These are phyloP conservation scores for Sugiyamaella smithiae DNA, from an alignment of 805 yeast species.

Conservation along the genomic window DNA sequence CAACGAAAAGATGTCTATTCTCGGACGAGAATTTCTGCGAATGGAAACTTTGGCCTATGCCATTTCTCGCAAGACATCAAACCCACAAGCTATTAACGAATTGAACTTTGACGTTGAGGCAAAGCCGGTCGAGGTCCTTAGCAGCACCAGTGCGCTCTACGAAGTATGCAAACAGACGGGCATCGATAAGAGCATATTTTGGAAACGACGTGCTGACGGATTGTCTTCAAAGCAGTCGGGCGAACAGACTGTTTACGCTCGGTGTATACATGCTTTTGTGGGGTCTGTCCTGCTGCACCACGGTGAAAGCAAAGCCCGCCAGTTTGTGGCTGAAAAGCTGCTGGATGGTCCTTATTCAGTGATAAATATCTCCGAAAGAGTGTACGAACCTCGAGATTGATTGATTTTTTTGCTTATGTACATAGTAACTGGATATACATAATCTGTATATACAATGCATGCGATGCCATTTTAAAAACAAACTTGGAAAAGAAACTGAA, in stretches of 20 bases:
- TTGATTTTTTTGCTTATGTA: too few species aligned
- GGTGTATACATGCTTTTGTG: constrained; percentile 55
- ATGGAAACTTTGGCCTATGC: constrained; percentile 25
- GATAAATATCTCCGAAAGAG: constrained; percentile 18
- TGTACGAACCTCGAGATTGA: constrained; percentile 6
- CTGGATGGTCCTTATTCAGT: constrained; percentile 34
- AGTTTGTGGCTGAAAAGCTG: constrained; percentile 51
- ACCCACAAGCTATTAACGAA: constrained; percentile 26
- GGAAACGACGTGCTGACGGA: constrained; percentile 24
- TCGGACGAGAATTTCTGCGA: constrained; percentile 44
- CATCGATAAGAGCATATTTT: constrained; percentile 29
- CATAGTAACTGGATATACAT: too few species aligned
- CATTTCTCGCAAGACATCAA: constrained; percentile 14
- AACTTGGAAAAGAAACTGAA: too few species aligned
- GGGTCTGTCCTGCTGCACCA: constrained; percentile 64
- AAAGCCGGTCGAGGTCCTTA: constrained; percentile 29
- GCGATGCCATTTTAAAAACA: too few species aligned
- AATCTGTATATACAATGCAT: too few species aligned
- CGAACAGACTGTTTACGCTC: constrained; percentile 49
- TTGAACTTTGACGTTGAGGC: constrained; percentile 31
- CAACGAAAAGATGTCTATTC: constrained; percentile 75
- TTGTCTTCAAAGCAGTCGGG: constrained; percentile 19
- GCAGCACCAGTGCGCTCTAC: constrained; percentile 30
- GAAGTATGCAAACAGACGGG: constrained; percentile 30
- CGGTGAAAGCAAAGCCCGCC: constrained; percentile 57